Base-by-base conservation (phyloP, 345 rosid genomes). In the Salix udensis region DNA sequence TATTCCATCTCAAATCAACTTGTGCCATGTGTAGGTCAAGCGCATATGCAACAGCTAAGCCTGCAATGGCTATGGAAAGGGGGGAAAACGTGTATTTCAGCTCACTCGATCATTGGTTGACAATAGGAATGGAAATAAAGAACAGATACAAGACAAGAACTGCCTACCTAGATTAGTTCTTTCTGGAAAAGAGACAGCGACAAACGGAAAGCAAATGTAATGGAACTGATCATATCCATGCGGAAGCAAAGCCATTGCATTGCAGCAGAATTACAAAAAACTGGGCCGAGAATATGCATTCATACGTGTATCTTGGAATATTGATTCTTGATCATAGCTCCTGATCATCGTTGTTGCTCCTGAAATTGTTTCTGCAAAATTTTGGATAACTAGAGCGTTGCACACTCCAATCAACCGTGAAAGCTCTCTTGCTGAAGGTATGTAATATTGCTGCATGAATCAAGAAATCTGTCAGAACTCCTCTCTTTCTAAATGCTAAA, bases 41-140 rank as follows among this genome's bases (percentile, higher is more conserved):
- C 72, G 94, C 97, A 77, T 95, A 92, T 23, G 93, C 91, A 66
- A 90, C 97, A 2, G 92, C 92, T 75, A 95, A 82, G 40, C 98
- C 97, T 1, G 97, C 98, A 64, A 92, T 87, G 74, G 87, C 98
- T 92, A 52, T 50, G 65, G 67, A 28, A 69, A 65, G 52, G 6
- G 30, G 30, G 30, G 2, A 28, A 28, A 28, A 28, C 30, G 30
- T 28, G 30, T 28, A 28, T 28, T 28, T 28, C 30, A 28, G 30
- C 30, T 28, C 30, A 28, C 30, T 28, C 30, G 30, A 28, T 28
- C 30, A 28, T 28, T 28, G 30, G 30, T 28, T 28, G 30, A 28
- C 30, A 28, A 28, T 28, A 28, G 30, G 30, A 28, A 28, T 28
- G 30, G 30, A 28, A 2, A 28, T 28, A 28, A 28, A 28, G 30